Conservation (phyloP, 2,329 filamentous ascomycete genomes). For the Arthrobotrys conoides region DNA sequence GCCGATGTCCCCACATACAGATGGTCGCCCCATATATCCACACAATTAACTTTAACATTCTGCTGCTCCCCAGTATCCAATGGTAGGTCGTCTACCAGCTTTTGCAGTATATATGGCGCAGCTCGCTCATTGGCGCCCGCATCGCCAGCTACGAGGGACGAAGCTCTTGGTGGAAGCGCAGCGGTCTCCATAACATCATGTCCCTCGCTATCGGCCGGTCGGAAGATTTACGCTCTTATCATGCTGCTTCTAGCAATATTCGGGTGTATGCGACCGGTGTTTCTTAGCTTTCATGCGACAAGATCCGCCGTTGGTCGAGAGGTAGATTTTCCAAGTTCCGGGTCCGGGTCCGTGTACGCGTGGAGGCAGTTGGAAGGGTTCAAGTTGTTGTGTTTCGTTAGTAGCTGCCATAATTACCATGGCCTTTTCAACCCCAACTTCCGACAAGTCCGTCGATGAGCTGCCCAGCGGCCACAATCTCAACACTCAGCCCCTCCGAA, state of each 20-base stretch:
- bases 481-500: slow-evolving; percentile 43
- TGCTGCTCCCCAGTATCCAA: slow-evolving; percentile 62
- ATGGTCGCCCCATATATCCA: slow-evolving; percentile 70
- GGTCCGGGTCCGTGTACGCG: slow-evolving; percentile 42
- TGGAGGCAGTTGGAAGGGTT: slow-evolving; percentile 47
- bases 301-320: slow-evolving; percentile 35
- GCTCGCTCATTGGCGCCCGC: slow-evolving; percentile 48
- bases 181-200: slow-evolving; percentile 59
- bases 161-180: slow-evolving; percentile 59
- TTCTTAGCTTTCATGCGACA: slow-evolving; percentile 37
- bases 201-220: slow-evolving; percentile 31
- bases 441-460: slow-evolving; percentile 53
- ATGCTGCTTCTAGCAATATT: slow-evolving; percentile 46
- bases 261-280: slow-evolving; percentile 31
- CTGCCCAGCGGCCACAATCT: slow-evolving; percentile 43
- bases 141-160: slow-evolving; percentile 58
- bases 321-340: slow-evolving; percentile 21
- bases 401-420: slow-evolving; percentile 40
- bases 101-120: slow-evolving; percentile 64
- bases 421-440: slow-evolving; percentile 52
- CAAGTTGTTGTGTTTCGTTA: slow-evolving; percentile 60
- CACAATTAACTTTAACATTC: slow-evolving; percentile 63
- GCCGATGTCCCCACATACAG: slow-evolving; percentile 79
- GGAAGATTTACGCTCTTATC: slow-evolving; percentile 51
- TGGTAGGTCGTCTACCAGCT: slow-evolving; percentile 63